Base-by-base conservation (phyloP, 208 protist species). In the Strigomonas culicis region DNA sequence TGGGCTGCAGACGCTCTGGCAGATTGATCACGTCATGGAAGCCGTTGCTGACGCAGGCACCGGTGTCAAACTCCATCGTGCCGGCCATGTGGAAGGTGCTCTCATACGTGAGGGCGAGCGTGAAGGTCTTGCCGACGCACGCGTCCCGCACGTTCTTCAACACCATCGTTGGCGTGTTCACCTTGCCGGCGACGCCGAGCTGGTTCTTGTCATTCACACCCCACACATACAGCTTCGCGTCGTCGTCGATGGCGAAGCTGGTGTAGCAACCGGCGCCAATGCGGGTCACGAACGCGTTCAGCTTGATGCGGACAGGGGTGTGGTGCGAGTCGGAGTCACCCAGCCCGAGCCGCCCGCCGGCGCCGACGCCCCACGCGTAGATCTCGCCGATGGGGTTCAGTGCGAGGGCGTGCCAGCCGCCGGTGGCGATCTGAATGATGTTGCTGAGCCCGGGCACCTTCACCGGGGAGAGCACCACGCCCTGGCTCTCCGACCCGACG, bases 331-430 rank as follows among this genome's bases (percentile, higher is more conserved):
- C 71, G 24, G 65, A 65, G 55, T 63, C 62, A 13, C 83, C 80
- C 36, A 75, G 63, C 30, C 88, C 88, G 7, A 94, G 76, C 2
- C 88, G 77, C 6, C 85, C 88, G 47, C 71, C 67, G 1, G 61
- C 64, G 22, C 88, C 85, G 34, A 92, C 58, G 27, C 88, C 88
- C 85, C 88, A 92, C 13, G 70, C 63, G 62, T 75, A 94, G 22
- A 94, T 75, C 50, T 90, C 82, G 11, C 88, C 88, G 50, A 84
- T 74, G 24, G 80, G 76, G 64, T 88, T 92, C 21, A 94, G 74
- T 11, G 88, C 88, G 43, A 88, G 55, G 31, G 77, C 79, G 71
- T 94, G 88, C 85, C 84, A 94, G 32, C 77, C 72, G 24, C 80
- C 82, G 3, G 88, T 80, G 27, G 80, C 82, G 8, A 94, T 57